phyloP scores from a whole-genome alignment of 352 stramenopile genomes.

The Globisporangium echinulatum region DNA sequence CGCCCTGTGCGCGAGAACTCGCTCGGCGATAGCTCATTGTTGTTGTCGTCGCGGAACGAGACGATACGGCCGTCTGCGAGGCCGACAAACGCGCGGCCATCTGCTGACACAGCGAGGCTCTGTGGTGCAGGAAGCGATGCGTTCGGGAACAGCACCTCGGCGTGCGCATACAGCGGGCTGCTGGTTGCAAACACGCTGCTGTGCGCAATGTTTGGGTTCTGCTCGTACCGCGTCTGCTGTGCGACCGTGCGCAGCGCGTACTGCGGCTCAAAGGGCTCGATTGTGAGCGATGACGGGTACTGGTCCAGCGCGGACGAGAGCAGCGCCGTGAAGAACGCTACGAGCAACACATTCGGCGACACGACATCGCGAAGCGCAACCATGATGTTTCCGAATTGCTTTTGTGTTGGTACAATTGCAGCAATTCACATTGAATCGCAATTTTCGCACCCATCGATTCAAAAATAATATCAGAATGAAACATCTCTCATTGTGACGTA shows the following conservation, averaged over 20 bases:
- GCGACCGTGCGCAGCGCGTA: slow-evolving; percentile 33
- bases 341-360: slow-evolving; percentile 26
- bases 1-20: slow-evolving; percentile 47
- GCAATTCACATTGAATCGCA: too few species aligned
- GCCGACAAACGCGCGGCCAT: slow-evolving; percentile 40
- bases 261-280: slow-evolving; percentile 20
- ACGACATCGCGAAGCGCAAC: slow-evolving; percentile 25
- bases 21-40: not conserved
- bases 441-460: not conserved
- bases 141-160: slow-evolving; percentile 30
- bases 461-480: too few species aligned
- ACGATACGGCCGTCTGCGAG: slow-evolving; percentile 49
- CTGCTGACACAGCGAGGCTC: slow-evolving; percentile 35
- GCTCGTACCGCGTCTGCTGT: slow-evolving; percentile 32
- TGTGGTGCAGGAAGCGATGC: slow-evolving; percentile 30
- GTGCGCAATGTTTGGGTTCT: not conserved
- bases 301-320: slow-evolving; percentile 48
- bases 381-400: too few species aligned
- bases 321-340: slow-evolving; percentile 24
- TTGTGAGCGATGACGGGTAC: slow-evolving; percentile 30
- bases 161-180: slow-evolving; percentile 13
- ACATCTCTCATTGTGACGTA: too few species aligned
- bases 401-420: too few species aligned
- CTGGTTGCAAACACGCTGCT: slow-evolving; percentile 7
- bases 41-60: slow-evolving; percentile 18